Base-by-base conservation (phyloP, 2,329 filamentous ascomycete species). In the Claviceps monticola region DNA sequence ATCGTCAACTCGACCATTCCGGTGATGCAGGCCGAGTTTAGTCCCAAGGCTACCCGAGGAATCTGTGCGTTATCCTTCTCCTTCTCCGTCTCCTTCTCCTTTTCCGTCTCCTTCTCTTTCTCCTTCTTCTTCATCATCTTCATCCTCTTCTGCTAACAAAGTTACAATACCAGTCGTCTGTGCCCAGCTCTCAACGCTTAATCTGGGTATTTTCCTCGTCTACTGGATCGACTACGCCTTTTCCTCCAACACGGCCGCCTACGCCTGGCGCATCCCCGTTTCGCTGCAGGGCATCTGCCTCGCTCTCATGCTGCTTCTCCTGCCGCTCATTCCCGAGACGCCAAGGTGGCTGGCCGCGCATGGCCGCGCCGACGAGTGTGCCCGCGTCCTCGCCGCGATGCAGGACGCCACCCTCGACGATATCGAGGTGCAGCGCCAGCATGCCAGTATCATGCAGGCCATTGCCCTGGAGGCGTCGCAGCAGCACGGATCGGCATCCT, bases 141-240 rank as follows among this genome's bases (percentile, higher is more conserved):
- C 16, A 7, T 7, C 38, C 6, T 39, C 16, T 39, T 7, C 38
- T 39, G 11, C 21, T 29, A 45, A 45, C 48, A 6, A 14, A 11
- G 3, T 11, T 9, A 49, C 2, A 26, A 13, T 34, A 34, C 29
- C 51, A 70, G 61, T 67, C 54, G 71, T 73, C 50, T 73, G 71
- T 53, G 69, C 69, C 16, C 72, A 74, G 53, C 59, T 75, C 4
- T 71, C 71, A 0, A 73, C 71, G 1, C 65, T 75, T 17, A 75
- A 73, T 54, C 67, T 73, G 16, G 71, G 68, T 2, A 71, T 72
- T 48, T 66, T 69, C 48, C 56, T 73, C 29, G 66, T 68, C 1
- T 73, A 73, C 54, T 74, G 71, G 70, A 68, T 73, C 52, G 68
- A 73, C 48, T 72, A 71, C 45, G 71, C 60, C 13, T 65, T 73